These are phyloP conservation scores for Zymoseptoria passerinii DNA, from an alignment of 2,329 filamentous ascomycete species.

Conservation along the genomic window DNA sequence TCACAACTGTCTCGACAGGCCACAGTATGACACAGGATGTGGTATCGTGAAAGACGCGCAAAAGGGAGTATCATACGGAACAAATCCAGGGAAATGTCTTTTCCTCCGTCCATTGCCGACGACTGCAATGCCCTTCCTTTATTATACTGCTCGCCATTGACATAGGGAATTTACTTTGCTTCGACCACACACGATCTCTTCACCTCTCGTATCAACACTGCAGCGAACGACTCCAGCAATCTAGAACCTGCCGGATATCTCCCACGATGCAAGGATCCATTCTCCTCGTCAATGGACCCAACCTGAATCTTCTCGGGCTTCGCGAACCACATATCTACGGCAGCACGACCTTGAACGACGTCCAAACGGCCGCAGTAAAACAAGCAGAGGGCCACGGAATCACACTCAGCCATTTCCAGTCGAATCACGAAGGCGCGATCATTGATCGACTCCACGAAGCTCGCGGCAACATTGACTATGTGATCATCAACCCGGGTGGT, in stretches of 20 bases:
- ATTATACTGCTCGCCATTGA: background rate
- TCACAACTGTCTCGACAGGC: background rate
- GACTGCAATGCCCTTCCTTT: background rate
- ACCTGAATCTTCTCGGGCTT: slow-evolving; percentile 70
- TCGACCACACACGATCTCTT: background rate
- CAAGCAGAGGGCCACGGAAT: slow-evolving; percentile 45
- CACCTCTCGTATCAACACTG: background rate
- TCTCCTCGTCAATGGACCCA: slow-evolving; percentile 46
- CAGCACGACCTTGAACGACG: slow-evolving; percentile 56
- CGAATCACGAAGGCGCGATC: slow-evolving; percentile 69
- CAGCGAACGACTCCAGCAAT: background rate
- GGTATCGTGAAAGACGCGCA: background rate
- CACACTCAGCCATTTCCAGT: slow-evolving; percentile 57
- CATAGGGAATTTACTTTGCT: background rate
- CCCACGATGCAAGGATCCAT: slow-evolving; percentile 7
- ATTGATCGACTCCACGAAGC: slow-evolving; percentile 66
- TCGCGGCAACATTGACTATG: slow-evolving; percentile 50
- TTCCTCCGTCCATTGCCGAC: background rate
- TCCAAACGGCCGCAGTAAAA: slow-evolving; percentile 43
- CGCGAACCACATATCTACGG: slow-evolving; percentile 69
- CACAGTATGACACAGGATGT: background rate
- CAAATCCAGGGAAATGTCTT: background rate
- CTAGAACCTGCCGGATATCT: background rate
- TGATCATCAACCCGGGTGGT: slow-evolving; percentile 68
- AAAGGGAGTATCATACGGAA: background rate